Evolutionary conservation across 2,329 filamentous ascomycete species (phyloP).

Genomic region (Aureobasidium vineae): DNA sequence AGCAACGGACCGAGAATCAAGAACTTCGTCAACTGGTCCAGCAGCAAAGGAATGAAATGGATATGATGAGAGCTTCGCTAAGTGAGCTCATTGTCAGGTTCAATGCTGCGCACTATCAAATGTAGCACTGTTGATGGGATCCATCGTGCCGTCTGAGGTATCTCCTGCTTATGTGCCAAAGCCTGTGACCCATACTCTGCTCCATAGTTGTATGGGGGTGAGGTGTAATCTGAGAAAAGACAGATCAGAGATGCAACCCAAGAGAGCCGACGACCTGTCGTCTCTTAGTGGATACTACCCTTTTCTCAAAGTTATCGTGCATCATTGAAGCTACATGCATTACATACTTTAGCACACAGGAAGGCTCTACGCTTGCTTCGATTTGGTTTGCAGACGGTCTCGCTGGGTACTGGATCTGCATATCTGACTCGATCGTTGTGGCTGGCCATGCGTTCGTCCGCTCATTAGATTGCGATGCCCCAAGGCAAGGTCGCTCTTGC

Average conservation of each 20-base stretch:
- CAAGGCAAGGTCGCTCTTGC: neutral
- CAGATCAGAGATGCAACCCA: neutral
- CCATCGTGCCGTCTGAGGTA: neutral
- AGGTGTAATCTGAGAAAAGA: neutral
- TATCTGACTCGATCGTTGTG: neutral
- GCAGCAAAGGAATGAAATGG: conserved; percentile 17
- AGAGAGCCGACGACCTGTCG: neutral
- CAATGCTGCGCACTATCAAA: conserved; percentile 9
- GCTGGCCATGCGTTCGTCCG: neutral
- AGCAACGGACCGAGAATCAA: neutral
- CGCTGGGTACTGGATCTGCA: too few species aligned
- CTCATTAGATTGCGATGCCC: neutral
- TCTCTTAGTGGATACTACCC: neutral
- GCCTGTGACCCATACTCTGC: neutral
- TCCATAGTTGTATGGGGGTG: neutral
- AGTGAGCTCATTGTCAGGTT: conserved; percentile 12
- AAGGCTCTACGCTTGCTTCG: neutral
- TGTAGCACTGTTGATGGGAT: neutral
- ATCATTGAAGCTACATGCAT: neutral
- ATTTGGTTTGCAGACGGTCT: too few species aligned
- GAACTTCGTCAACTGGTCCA: conserved; percentile 10
- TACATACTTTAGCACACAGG: neutral
- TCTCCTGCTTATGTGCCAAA: neutral
- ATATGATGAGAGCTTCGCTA: conserved; percentile 15
- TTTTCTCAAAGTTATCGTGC: neutral